Evolutionary conservation across 2,329 filamentous ascomycete genomes (phyloP).

Genomic region (Dryadomyces quercivorus): DNA sequence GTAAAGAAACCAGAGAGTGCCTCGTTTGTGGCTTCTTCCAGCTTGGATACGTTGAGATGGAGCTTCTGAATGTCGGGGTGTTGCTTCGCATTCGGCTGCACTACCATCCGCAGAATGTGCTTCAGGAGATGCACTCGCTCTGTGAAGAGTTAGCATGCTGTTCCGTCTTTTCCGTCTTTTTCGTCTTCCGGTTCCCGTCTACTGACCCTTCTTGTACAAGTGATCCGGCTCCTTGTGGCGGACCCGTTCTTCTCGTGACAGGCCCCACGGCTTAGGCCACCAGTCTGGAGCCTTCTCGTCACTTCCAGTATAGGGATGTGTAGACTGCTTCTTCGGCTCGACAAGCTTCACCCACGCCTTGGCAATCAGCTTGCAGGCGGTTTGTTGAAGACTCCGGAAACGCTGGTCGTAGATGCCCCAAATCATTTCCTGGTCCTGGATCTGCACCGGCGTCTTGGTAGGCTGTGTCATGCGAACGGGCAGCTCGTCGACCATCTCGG

Average conservation of each 20-base stretch:
- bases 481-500: constrained; percentile 25
- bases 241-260: constrained; percentile 39
- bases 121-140: constrained; percentile 47
- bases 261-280: constrained; percentile 50
- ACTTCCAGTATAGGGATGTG: constrained; percentile 57
- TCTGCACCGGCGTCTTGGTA: constrained; percentile 32
- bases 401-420: constrained; percentile 48
- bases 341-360: constrained; percentile 68
- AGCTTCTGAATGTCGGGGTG: constrained; percentile 40
- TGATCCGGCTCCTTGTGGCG: constrained; percentile 65
- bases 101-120: constrained; percentile 47
- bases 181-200: background rate
- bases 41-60: constrained; percentile 38
- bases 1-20: constrained; percentile 45
- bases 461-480: constrained; percentile 22
- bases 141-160: constrained; percentile 17
- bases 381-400: constrained; percentile 57
- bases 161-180: background rate
- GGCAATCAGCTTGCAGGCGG: constrained; percentile 57
- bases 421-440: constrained; percentile 41
- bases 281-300: constrained; percentile 51
- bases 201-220: constrained; percentile 51
- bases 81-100: constrained; percentile 35
- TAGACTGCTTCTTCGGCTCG: constrained; percentile 66
- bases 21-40: constrained; percentile 47